A percentile compares a stretch with the other conserved stretches of the same genome.
Conservation (phyloP, 257 asterid species). For the Solanum clarkiae region DNA sequence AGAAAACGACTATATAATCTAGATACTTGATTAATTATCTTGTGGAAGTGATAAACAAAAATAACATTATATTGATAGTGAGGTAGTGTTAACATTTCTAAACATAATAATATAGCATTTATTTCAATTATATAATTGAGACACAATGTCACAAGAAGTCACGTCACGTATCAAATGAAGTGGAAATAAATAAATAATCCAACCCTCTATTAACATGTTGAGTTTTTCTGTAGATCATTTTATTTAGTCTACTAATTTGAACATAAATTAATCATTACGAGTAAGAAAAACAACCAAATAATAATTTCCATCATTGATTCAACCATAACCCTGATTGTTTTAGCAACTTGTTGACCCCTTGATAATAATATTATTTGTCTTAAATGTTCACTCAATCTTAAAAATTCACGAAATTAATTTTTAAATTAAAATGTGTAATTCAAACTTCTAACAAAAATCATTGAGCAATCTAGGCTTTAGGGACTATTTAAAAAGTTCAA, state of each 20-base stretch:
- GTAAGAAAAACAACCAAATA: slow-evolving; percentile 39
- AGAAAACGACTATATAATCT: too few relatives aligned
- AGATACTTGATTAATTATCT: too few relatives aligned
- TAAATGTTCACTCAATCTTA: slow-evolving; percentile 12
- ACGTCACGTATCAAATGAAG: too few relatives aligned
- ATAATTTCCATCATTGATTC: slow-evolving; percentile 43
- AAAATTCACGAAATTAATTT: too few relatives aligned
- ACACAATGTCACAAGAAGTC: background rate
- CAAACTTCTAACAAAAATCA: too few relatives aligned
- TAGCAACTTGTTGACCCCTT: slow-evolving; percentile 29
- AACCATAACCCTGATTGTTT: slow-evolving; percentile 44
- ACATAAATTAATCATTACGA: background rate
- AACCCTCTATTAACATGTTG: background rate
- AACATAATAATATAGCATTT: background rate
- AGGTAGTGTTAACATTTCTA: too few relatives aligned
- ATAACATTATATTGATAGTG: too few relatives aligned
- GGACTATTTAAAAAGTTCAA: too few relatives aligned
- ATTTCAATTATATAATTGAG: background rate
- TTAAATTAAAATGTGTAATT: too few relatives aligned
- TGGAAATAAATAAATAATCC: background rate
- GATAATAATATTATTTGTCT: background rate
- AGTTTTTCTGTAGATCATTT: background rate
- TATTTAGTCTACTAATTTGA: background rate
- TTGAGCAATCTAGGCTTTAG: too few relatives aligned
- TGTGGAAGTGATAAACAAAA: too few relatives aligned